phyloP scores from a whole-genome alignment of 2,329 filamentous ascomycete species.

The Aspergillus pseudoviridinutans region DNA sequence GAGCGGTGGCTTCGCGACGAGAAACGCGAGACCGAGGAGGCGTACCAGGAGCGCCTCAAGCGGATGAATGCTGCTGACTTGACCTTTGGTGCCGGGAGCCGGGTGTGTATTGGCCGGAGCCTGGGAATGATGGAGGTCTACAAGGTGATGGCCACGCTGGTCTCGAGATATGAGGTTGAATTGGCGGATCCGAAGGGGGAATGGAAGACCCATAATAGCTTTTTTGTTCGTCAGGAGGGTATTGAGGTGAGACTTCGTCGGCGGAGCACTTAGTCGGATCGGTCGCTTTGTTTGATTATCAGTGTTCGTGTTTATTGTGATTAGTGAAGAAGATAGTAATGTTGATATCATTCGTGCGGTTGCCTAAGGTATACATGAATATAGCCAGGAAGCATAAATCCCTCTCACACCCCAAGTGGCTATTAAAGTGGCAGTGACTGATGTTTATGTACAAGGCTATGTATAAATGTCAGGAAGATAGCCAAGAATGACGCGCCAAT shows the following conservation, averaged over 20 bases:
- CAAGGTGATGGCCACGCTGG: slow-evolving; percentile 54
- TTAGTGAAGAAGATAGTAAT: no score
- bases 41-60: slow-evolving; percentile 31
- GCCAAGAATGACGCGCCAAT: no score
- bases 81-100: slow-evolving; percentile 51
- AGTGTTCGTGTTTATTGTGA: no score
- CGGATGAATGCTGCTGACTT: slow-evolving; percentile 40
- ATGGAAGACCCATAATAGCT: slow-evolving; percentile 53
- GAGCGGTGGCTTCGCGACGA: slow-evolving; percentile 46
- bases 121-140: slow-evolving; percentile 56
- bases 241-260: slow-evolving; percentile 43
- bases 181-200: slow-evolving; percentile 49
- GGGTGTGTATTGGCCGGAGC: slow-evolving; percentile 55
- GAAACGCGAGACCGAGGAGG: slow-evolving; percentile 28
- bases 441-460: no score
- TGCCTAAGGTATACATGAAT: no score
- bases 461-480: no score
- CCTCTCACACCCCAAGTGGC: no score
- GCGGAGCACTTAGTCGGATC: no score
- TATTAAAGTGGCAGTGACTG: no score
- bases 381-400: no score
- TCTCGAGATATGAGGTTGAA: slow-evolving; percentile 49
- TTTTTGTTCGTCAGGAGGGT: slow-evolving; percentile 58
- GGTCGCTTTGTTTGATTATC: no score
- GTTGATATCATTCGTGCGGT: no score